Percentiles rank a stretch among this genome's conserved stretches.
Evolutionary conservation across 2,329 filamentous ascomycete genomes (phyloP).

Genomic region (Byssoonygena ceratinophila): DNA sequence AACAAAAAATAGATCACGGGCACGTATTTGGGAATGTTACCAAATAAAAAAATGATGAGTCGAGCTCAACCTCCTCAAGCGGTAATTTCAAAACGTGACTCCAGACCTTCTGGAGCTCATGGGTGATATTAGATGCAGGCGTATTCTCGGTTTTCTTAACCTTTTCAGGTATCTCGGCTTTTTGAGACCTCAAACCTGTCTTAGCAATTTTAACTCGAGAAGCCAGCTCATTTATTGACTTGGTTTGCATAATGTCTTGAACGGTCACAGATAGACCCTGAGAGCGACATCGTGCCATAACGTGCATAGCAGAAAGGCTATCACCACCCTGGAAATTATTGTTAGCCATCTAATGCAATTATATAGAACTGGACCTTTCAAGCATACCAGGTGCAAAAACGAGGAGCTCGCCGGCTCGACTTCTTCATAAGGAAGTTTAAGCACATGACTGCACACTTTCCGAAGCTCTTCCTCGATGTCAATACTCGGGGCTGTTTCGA

Average conservation of each 20-base stretch:
- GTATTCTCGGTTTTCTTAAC: not conserved
- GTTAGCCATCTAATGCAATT: slow-evolving; percentile 10
- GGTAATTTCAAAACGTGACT: slow-evolving; percentile 19
- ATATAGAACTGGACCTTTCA: slow-evolving; percentile 5
- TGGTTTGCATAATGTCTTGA: slow-evolving; percentile 17
- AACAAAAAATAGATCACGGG: slow-evolving; percentile 12
- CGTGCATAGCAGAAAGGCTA: slow-evolving; percentile 23
- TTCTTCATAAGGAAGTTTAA: slow-evolving; percentile 16
- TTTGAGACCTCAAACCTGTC: not conserved
- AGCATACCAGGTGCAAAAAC: slow-evolving; percentile 23
- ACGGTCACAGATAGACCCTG: slow-evolving; percentile 17
- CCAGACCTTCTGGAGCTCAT: slow-evolving; percentile 19
- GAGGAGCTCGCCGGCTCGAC: slow-evolving; percentile 21
- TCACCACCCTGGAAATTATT: slow-evolving; percentile 21
- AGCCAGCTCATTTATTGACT: slow-evolving; percentile 14
- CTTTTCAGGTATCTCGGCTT: not conserved
- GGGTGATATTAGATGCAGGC: slow-evolving; percentile 4
- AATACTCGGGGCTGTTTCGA: slow-evolving; percentile 1
- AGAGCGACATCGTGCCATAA: slow-evolving; percentile 17
- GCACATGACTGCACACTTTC: slow-evolving; percentile 20
- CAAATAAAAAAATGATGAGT: slow-evolving; percentile 25
- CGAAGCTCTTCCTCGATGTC: slow-evolving; percentile 12
- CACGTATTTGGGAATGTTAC: not conserved
- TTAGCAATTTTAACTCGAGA: slow-evolving; percentile 1
- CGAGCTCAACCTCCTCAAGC: slow-evolving; percentile 16